phyloP scores from a whole-genome alignment of 352 stramenopile species.

The Globisporangium nunn region DNA sequence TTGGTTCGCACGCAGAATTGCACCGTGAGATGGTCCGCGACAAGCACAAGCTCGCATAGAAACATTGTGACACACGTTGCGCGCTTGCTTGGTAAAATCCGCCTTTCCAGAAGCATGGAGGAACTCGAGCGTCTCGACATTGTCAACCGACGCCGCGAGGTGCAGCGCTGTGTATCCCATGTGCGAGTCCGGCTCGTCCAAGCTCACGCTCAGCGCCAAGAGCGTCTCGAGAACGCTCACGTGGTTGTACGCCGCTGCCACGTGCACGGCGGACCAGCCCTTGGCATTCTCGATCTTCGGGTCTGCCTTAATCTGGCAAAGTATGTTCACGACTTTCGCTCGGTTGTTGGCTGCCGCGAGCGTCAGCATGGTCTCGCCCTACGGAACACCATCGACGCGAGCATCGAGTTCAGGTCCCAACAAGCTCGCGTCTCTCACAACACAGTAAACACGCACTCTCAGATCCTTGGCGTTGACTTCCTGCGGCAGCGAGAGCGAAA shows the following conservation, averaged over 20 bases:
- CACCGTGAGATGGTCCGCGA: too few relatives aligned
- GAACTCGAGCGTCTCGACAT: conserved; percentile 39
- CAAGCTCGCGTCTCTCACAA: too few relatives aligned
- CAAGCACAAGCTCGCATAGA: too few relatives aligned
- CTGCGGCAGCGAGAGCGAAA: conserved; percentile 53
- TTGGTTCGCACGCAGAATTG: neutral
- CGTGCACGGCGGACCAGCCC: conserved; percentile 55
- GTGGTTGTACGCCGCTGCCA: conserved; percentile 50
- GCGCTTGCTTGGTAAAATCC: conserved; percentile 38
- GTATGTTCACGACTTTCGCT: conserved; percentile 41
- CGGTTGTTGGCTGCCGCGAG: conserved; percentile 42
- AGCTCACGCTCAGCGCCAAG: conserved; percentile 29
- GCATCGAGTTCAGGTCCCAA: neutral
- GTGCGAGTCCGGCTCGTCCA: conserved; percentile 33
- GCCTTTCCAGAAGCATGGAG: conserved; percentile 31
- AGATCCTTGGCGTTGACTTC: conserved; percentile 57
- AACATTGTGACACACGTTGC: conserved; percentile 16
- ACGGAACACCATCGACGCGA: neutral
- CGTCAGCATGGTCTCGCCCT: conserved; percentile 75
- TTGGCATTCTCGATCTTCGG: conserved; percentile 56
- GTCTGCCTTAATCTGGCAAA: conserved; percentile 61
- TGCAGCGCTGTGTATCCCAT: conserved; percentile 60
- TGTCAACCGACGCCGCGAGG: conserved; percentile 43
- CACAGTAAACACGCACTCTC: conserved; percentile 15
- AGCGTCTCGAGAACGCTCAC: conserved; percentile 38